Percentiles rank a stretch among this genome's conserved stretches.
These are phyloP conservation scores for Calonectria pseudoreteaudii DNA, from an alignment of 2,329 filamentous ascomycete species.

Conservation along the genomic window DNA sequence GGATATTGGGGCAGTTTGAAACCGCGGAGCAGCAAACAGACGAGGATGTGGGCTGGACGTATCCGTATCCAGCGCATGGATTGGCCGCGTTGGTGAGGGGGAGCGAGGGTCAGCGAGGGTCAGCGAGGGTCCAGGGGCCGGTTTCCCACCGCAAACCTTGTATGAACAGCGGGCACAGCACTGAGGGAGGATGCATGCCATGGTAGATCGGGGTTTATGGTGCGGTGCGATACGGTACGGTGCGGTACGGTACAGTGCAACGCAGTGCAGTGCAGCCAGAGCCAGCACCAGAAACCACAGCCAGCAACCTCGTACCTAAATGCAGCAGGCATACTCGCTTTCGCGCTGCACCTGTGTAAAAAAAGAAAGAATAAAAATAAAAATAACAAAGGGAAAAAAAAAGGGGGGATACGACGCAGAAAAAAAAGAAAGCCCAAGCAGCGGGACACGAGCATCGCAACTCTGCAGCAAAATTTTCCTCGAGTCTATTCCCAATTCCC, in stretches of 20 bases:
- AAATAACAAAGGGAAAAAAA: not conserved
- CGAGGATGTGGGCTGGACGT: slow-evolving; percentile 2
- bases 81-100: slow-evolving; percentile 1
- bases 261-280: not conserved
- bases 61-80: slow-evolving; percentile 1
- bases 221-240: not conserved
- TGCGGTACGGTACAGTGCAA: not conserved
- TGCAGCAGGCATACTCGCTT: not conserved
- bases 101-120: not conserved
- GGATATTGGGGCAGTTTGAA: not conserved
- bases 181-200: not conserved
- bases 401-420: not conserved
- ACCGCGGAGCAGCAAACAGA: not conserved
- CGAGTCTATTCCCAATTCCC: not conserved
- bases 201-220: not conserved
- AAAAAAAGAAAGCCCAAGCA: not conserved
- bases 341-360: not conserved
- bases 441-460: not conserved
- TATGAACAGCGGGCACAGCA: not conserved
- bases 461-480: not conserved
- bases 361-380: not conserved
- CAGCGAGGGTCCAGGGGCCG: not conserved
- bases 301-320: not conserved
- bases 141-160: not conserved
- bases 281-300: not conserved